Percentiles rank a stretch among this genome's conserved stretches.
phyloP scores from a whole-genome alignment of 2,329 filamentous ascomycete genomes.

The Diaporthe ilicicola region DNA sequence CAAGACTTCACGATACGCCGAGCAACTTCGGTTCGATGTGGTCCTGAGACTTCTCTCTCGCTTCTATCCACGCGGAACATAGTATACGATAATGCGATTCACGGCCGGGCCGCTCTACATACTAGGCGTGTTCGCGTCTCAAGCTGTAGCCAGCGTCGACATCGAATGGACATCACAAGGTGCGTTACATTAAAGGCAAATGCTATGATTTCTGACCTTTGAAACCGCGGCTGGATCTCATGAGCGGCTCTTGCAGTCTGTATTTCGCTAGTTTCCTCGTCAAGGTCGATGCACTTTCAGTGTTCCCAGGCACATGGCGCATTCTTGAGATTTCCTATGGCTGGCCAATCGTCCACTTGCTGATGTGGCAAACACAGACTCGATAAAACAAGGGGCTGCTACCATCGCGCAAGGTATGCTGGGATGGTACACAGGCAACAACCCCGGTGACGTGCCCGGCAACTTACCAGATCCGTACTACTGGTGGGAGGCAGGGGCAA shows the following conservation, averaged over 20 bases:
- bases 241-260: not conserved
- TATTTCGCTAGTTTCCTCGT: too few species aligned
- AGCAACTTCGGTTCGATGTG: constrained; percentile 11
- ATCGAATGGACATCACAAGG: constrained; percentile 31
- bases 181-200: not conserved
- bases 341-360: not conserved
- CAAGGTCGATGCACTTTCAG: too few species aligned
- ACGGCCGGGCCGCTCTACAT: constrained; percentile 26
- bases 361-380: constrained; percentile 14
- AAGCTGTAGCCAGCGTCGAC: constrained; percentile 26
- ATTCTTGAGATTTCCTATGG: not conserved
- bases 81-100: constrained; percentile 24
- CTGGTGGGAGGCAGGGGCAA: constrained; percentile 71
- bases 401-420: constrained; percentile 54
- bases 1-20: constrained; percentile 6
- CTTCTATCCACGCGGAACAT: not conserved
- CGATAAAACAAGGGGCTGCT: constrained; percentile 49
- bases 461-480: constrained; percentile 64
- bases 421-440: constrained; percentile 56
- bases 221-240: too few species aligned
- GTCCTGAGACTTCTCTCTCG: not conserved
- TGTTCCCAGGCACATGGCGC: too few species aligned
- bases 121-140: constrained; percentile 12
- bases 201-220: too few species aligned
- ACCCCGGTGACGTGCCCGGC: constrained; percentile 54